phyloP scores from a whole-genome alignment of 345 rosid species.

The Camelina sativa region DNA sequence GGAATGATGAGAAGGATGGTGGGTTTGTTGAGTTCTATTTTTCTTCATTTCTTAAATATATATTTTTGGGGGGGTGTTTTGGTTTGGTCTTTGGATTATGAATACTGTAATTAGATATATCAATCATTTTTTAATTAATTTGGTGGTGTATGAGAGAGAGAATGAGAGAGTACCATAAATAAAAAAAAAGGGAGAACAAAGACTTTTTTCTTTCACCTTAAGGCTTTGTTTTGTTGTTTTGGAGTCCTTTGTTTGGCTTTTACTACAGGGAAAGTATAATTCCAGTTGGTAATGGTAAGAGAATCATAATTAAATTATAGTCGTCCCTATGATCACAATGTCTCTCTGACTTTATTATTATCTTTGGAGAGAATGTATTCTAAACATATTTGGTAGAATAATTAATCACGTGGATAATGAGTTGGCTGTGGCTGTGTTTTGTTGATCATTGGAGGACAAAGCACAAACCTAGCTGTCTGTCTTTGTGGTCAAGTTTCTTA shows the following conservation, averaged over 20 bases:
- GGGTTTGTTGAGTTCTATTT: conserved; percentile 14
- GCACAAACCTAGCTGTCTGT: conserved; percentile 42
- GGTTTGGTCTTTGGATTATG: conserved; percentile 34
- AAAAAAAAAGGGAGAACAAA: conserved; percentile 25
- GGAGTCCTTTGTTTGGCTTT: conserved; percentile 31
- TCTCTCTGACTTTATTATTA: background rate
- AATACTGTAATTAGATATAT: conserved; percentile 46
- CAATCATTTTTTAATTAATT: conserved; percentile 47
- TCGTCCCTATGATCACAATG: conserved; percentile 6
- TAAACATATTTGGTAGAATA: conserved; percentile 15
- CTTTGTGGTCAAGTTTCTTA: conserved; percentile 13
- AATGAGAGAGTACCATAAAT: conserved; percentile 39
- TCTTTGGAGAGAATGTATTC: conserved; percentile 4
- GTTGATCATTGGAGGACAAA: conserved; percentile 36
- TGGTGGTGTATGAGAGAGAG: conserved; percentile 43
- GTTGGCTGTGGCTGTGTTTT: conserved; percentile 33
- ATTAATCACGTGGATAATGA: conserved; percentile 34
- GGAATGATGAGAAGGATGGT: conserved; percentile 30
- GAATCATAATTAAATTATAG: conserved; percentile 10
- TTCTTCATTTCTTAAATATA: conserved; percentile 23
- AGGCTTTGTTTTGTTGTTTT: background rate
- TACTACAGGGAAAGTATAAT: conserved; percentile 32
- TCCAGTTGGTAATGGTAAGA: conserved; percentile 9
- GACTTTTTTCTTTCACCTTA: conserved; percentile 31
- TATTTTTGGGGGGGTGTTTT: conserved; percentile 20